phyloP scores from a whole-genome alignment of 371 early-diverging fungal genomes.

The Mucor mucedo region DNA sequence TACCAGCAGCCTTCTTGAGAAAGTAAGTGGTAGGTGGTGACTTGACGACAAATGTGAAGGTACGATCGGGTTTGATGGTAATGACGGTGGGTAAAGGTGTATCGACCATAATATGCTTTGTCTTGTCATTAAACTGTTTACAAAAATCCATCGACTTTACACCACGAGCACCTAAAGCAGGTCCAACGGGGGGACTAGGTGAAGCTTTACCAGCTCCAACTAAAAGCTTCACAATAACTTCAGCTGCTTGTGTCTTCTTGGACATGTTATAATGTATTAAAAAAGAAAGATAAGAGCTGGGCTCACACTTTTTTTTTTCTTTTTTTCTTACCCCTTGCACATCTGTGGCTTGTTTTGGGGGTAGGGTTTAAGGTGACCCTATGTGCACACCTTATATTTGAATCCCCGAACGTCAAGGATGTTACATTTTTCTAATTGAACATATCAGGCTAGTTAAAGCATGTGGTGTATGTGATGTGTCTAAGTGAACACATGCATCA shows the following conservation, averaged over 20 bases:
- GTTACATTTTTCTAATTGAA: too few species aligned
- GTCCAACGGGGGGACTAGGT: slow-evolving; percentile 96
- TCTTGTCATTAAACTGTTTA: slow-evolving; percentile 97
- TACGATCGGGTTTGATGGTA: slow-evolving; percentile 88
- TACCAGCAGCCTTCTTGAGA: slow-evolving; percentile 90
- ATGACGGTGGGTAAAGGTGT: slow-evolving; percentile 89
- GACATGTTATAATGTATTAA: slow-evolving; percentile 37
- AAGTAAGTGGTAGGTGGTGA: slow-evolving; percentile 93
- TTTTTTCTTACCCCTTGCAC: slow-evolving; percentile 8
- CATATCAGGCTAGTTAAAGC: too few species aligned
- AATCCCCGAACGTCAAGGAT: too few species aligned
- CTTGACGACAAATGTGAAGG: slow-evolving; percentile 87
- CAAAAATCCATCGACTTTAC: slow-evolving; percentile 99
- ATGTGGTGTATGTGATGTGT: too few species aligned
- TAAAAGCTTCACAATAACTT: slow-evolving; percentile 65
- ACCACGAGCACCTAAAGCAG: slow-evolving; percentile 96
- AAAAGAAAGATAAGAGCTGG: too few species aligned
- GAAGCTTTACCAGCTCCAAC: slow-evolving; percentile 92
- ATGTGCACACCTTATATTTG: too few species aligned
- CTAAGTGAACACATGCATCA: too few species aligned
- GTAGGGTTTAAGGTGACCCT: too few species aligned
- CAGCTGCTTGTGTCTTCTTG: slow-evolving; percentile 56
- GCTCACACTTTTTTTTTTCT: too few species aligned
- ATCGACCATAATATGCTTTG: slow-evolving; percentile 82
- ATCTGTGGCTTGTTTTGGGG: slow-evolving; percentile 14